Base-by-base conservation (phyloP, 371 early-diverging fungal genomes). In the Sporodiniella umbellata region DNA sequence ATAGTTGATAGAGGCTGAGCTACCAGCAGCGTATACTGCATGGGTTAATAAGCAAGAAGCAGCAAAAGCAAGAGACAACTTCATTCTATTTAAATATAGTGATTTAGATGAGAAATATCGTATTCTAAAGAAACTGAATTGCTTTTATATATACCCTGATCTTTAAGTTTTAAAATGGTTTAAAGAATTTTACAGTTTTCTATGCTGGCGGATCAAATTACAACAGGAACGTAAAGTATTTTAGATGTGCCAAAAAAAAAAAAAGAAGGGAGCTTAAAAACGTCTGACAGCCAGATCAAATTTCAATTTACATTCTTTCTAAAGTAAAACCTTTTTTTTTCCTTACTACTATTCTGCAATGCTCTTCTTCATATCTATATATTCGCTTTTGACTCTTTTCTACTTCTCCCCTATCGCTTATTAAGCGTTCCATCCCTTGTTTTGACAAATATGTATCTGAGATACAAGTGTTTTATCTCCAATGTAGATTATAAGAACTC, bases 41-140 rank as follows among this genome's bases (percentile, higher is more conserved):
- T 58, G 53, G 12, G 48, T 28, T 40, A 58, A 58, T 7, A 62
- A 30, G 21, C 45, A 40, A 22, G 58, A 53, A 21, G 62, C 40
- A 33, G 53, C 30, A n/a, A 62, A 18, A 28, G 54, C 58, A 45
- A 58, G 46, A 47, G 58, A 40, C 22, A 62, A 50, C 42, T 54
- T 49, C 62, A 62, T 62, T n/a, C n/a, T n/a, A 48, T 26, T 22
- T 37, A 25, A 15, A 46, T 8, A 46, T 21, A 31, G 40, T 23
- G 30, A 17, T 23, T 42, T 17, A 42, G 33, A 33, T 33, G 28
- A 21, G 37, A 33, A 33, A 31, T 17, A 40, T 28, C 7, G 4
- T 18, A 31, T 21, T 22, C 7, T 10, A 26, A 21, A 1, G 47
- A 30, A 18, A 33, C 10, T 28, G 4, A 4, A 28, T 4, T 7